Base-by-base conservation (phyloP, 192 early-diverging fungal genomes). In the Obelidium mucronatum region DNA sequence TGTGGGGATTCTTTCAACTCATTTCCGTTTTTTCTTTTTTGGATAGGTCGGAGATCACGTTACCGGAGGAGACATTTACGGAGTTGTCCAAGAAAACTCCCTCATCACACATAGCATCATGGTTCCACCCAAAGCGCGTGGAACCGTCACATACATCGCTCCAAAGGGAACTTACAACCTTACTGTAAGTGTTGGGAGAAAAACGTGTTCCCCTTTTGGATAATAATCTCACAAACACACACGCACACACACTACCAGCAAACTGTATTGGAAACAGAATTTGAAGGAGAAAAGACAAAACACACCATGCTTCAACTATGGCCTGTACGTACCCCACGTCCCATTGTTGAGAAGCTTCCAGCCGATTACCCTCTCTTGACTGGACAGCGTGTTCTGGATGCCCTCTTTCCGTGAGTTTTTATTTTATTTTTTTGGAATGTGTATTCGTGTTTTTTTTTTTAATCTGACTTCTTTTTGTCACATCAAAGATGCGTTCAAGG, bases 261-360 rank as follows among this genome's bases (percentile, higher is more conserved):
- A 75, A 88, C 90, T 58, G 91, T 99, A 13, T 83, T 99, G 28
- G 96, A 98, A 85, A 94, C 92, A 42, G 98, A 99, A 80, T 99
- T 99, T 80, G 95, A 96, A 79, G 98, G 96, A n/a, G 87, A 95
- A 82, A 95, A 88, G 76, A 86, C 90, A 33, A 86, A 94, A 79
- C 91, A 93, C 89, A 98, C 96, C 34, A 96, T 99, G 96, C 89
- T 97, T 87, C 98, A 99, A 79, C 81, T 91, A 51, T 99, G 98
- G 98, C 96, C 98, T 15, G 97, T 98, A 35, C 93, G 98, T 79
- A 89, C 95, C 40, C 96, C 98, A 52, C 93, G 98, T 63, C 98
- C 98, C 15, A 91, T 92, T 34, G 87, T 94, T 11, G 96, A 98
- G 73, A 99, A 98, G 88, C 84, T 99, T 31, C 88, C 95, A 35